Conservation (phyloP, 176 grass and related monocot genomes). For the Cenchrus fungigraminus region DNA sequence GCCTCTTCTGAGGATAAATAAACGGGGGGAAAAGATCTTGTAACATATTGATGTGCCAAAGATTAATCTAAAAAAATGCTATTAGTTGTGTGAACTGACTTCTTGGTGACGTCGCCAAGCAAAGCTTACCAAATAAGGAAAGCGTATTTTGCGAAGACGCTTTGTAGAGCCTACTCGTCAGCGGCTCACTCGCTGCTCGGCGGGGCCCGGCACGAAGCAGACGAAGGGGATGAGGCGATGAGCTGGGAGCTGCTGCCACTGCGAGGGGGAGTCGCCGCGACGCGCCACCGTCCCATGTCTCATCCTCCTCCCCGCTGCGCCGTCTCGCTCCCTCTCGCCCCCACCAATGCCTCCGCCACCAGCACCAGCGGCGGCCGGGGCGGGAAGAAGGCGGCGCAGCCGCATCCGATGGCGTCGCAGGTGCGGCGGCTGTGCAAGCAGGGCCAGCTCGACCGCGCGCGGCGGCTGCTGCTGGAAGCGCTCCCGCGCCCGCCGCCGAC, state of each 20-base stretch:
- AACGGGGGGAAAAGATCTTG: background rate
- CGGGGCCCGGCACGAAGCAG: constrained; percentile 20
- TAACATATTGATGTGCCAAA: background rate
- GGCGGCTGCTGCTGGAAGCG: constrained; percentile 62
- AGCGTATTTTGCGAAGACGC: background rate
- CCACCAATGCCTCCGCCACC: background rate
- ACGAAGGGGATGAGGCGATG: constrained; percentile 49
- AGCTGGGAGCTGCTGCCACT: constrained; percentile 22
- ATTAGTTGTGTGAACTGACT: too few species aligned
- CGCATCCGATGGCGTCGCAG: constrained; percentile 44
- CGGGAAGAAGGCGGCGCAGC: background rate
- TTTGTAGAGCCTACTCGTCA: background rate
- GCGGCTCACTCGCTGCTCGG: constrained; percentile 4
- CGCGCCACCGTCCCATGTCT: constrained; percentile 42
- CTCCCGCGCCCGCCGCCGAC: constrained; percentile 60
- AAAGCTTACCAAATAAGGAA: background rate
- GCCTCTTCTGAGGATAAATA: background rate
- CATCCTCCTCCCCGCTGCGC: constrained; percentile 33
- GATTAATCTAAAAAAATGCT: too few species aligned
- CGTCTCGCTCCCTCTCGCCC: constrained; percentile 10
- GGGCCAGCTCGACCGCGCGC: constrained; percentile 70
- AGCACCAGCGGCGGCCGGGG: background rate
- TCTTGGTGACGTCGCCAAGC: background rate
- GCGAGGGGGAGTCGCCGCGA: constrained; percentile 3
- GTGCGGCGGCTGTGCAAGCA: constrained; percentile 80